phyloP scores from a whole-genome alignment of 768 basidiomycete species.

The Suillus luteus region DNA sequence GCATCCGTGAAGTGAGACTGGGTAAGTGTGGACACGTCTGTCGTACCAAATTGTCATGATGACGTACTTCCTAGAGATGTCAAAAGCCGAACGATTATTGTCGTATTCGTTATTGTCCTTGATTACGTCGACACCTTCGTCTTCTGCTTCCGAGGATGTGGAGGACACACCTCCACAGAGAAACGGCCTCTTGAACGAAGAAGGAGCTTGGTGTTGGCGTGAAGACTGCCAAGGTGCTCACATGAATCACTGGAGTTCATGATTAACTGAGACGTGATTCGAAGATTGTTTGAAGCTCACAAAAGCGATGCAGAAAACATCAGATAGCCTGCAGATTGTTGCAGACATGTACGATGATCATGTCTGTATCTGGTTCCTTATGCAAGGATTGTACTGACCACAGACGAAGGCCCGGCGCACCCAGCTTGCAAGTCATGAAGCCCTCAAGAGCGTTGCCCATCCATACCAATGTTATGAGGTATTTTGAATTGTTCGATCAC shows the following conservation, averaged over 20 bases:
- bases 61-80: slow-evolving; percentile 59
- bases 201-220: slow-evolving; percentile 88
- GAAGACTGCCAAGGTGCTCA: slow-evolving; percentile 67
- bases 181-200: slow-evolving; percentile 65
- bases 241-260: background rate
- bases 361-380: slow-evolving; percentile 42
- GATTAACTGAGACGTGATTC: slow-evolving; percentile 2
- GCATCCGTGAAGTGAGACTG: slow-evolving; percentile 64
- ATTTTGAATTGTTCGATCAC: slow-evolving; percentile 8
- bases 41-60: background rate
- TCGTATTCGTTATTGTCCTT: slow-evolving; percentile 75
- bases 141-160: slow-evolving; percentile 54
- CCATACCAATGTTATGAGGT: slow-evolving; percentile 74
- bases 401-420: slow-evolving; percentile 63
- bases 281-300: slow-evolving; percentile 77
- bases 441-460: slow-evolving; percentile 74
- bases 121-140: slow-evolving; percentile 67
- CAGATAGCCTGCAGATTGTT: slow-evolving; percentile 70
- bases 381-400: slow-evolving; percentile 12
- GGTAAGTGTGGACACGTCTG: slow-evolving; percentile 44
- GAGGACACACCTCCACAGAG: slow-evolving; percentile 38
- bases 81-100: slow-evolving; percentile 70
- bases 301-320: slow-evolving; percentile 74
- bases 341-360: slow-evolving; percentile 82
- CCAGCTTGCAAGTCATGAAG: slow-evolving; percentile 74